Conservation (phyloP, 805 yeast genomes). For the Starmerella asiatica region DNA sequence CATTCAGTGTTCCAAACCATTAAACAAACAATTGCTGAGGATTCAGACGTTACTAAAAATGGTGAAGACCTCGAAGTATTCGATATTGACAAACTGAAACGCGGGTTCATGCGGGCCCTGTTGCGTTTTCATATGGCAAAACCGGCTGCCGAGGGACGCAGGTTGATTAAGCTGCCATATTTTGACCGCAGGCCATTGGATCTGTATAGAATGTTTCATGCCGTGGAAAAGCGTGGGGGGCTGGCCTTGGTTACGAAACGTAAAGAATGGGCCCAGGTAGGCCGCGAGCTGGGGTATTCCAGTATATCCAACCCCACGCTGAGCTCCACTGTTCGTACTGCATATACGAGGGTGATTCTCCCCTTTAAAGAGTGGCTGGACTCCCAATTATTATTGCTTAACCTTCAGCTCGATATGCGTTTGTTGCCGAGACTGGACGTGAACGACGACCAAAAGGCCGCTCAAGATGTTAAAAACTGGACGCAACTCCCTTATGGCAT, state of each 20-base stretch:
- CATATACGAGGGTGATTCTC: slow-evolving; percentile 6
- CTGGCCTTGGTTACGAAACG: slow-evolving; percentile 45
- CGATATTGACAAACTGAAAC: slow-evolving; percentile 2
- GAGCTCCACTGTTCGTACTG: slow-evolving; percentile 10
- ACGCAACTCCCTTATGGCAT: not conserved
- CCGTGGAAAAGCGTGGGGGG: slow-evolving; percentile 57
- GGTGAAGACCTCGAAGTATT: not conserved
- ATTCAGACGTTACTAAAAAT: not conserved
- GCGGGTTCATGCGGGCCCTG: slow-evolving; percentile 12
- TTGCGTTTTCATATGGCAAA: slow-evolving; percentile 6
- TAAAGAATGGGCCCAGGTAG: slow-evolving; percentile 72
- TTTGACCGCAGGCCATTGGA: slow-evolving; percentile 57
- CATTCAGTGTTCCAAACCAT: slow-evolving; percentile 2
- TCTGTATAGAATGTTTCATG: slow-evolving; percentile 42
- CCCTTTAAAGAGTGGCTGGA: slow-evolving; percentile 12
- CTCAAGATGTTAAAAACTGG: not conserved
- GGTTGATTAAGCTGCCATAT: slow-evolving; percentile 34
- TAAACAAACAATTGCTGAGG: slow-evolving; percentile 3
- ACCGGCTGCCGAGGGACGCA: not conserved
- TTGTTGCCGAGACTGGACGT: not conserved
- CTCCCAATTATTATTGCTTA: not conserved
- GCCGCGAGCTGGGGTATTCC: slow-evolving; percentile 64
- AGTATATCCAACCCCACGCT: slow-evolving; percentile 32
- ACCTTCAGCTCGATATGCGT: not conserved
- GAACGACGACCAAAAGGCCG: not conserved